phyloP scores from a whole-genome alignment of 495 filamentous ascomycete genomes.

The Aspergillus cavernicola region DNA sequence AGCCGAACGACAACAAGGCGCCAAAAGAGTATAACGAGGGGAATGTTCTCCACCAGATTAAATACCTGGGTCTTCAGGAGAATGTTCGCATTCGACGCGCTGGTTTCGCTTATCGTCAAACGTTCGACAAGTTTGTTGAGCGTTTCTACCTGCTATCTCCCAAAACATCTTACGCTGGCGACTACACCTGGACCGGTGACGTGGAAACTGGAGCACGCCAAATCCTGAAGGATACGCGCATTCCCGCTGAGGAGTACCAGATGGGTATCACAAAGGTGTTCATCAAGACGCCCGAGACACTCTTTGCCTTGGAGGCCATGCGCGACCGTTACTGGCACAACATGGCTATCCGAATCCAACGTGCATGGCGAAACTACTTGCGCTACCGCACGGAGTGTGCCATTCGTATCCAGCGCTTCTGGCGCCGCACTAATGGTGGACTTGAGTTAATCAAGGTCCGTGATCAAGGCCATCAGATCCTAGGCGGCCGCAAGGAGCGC shows the following conservation, averaged over 20 bases:
- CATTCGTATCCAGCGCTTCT: conserved; percentile 89
- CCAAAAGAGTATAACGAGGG: conserved; percentile 83
- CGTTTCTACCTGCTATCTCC: conserved; percentile 95
- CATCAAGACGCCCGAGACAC: conserved; percentile 96
- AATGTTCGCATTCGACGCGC: conserved; percentile 97
- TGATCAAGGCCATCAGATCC: conserved; percentile 82
- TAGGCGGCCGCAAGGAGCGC: conserved; percentile 84
- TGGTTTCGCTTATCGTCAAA: conserved; percentile 96
- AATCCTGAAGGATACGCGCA: conserved; percentile 93
- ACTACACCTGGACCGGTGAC: conserved; percentile 93
- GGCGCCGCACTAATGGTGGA: conserved; percentile 85
- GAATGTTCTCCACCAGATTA: conserved; percentile 98
- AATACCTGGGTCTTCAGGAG: conserved; percentile 97
- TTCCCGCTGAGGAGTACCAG: conserved; percentile 93
- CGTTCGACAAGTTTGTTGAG: conserved; percentile 97
- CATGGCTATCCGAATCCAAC: conserved; percentile 96
- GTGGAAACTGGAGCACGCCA: conserved; percentile 82
- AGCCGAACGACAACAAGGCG: conserved; percentile 98
- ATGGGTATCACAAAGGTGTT: conserved; percentile 97
- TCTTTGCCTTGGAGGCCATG: conserved; percentile 98
- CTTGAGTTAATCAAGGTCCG: conserved; percentile 82
- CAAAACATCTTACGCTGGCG: conserved; percentile 91
- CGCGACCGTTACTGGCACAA: conserved; percentile 98
- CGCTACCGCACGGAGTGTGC: conserved; percentile 90
- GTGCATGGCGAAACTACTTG: conserved; percentile 94